A percentile compares a stretch with the other conserved stretches of the same genome.
These are phyloP conservation scores for Krasilnikovozyma curviuscula DNA, from an alignment of 768 basidiomycete genomes.

Conservation along the genomic window DNA sequence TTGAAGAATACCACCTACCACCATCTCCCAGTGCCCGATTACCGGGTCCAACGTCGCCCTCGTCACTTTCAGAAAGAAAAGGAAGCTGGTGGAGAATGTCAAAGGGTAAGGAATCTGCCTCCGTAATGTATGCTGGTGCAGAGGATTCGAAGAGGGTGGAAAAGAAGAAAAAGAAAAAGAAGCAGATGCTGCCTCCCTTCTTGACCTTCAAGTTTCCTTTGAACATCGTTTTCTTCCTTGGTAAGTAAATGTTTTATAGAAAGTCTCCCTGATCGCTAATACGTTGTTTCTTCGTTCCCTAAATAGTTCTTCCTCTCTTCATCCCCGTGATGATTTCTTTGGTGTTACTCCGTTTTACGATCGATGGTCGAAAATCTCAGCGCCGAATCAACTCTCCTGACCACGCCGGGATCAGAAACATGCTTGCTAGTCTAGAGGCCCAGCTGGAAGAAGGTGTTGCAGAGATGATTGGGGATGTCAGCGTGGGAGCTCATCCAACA, in stretches of 20 bases:
- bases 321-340: constrained; percentile 22
- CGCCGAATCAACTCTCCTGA: constrained; percentile 48
- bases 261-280: constrained; percentile 4
- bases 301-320: constrained; percentile 42
- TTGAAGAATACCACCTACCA: too few relatives aligned
- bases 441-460: constrained; percentile 2
- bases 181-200: constrained; percentile 37
- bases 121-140: too few relatives aligned
- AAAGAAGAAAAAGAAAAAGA: neutral
- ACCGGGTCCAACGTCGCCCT: too few relatives aligned
- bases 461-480: neutral
- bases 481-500: neutral
- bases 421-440: neutral
- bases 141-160: too few relatives aligned
- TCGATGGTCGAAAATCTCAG: constrained; percentile 42
- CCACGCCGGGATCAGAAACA: constrained; percentile 27
- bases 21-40: too few relatives aligned
- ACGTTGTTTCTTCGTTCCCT: constrained; percentile 31
- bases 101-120: too few relatives aligned
- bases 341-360: constrained; percentile 36
- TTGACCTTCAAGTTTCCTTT: constrained; percentile 45
- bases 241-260: neutral
- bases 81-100: too few relatives aligned
- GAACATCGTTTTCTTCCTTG: constrained; percentile 39
- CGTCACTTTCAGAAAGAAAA: too few relatives aligned